Evolutionary conservation across 305 asterid genomes (phyloP), one percentile per base, ranked within the genome.

Genomic region (Fraxinus sp.): DNA sequence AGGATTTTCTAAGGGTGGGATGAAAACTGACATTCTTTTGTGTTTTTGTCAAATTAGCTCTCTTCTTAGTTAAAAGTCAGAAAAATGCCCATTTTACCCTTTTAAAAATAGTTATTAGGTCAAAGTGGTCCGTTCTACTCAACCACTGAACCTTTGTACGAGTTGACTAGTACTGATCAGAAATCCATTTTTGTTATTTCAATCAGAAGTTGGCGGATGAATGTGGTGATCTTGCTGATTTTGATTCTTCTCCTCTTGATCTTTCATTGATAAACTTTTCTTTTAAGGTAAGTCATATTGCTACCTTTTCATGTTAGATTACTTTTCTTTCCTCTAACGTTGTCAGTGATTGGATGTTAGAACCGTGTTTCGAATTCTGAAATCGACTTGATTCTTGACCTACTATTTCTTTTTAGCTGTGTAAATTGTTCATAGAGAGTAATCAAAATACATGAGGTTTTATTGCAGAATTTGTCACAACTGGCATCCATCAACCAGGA

Each of bases 191-290:
- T 86, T 84, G 55, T 79, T 79, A 7, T 80, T 85, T 88, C 80
- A 82, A 70, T 79, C 93, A 92, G 95, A 89, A 90, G 85, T 89
- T 92, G 94, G 37, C 39, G 3, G 99, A 93, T 79, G 97, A 92
- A 85, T 91, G 93, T 80, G 94, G 95, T 28, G 95, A 93, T 87
- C 97, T 96, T 77, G 93, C 93, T 0, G 92, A 90, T 87, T 94
- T 93, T 77, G 87, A 81, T 88, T 85, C 97, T 82, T 90, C 95
- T 81, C 93, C 95, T 75, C 89, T 92, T 43, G 98, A 93, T 85
- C 93, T 96, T 77, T 96, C 99, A 10, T 81, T 90, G 83, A 93
- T 94, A 66, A 94, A 96, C 88, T 96, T 96, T 92, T 95, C 98
- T 80, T 95, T 95, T 91, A 95, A 95, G 97, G 98, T 94, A 86